Base-by-base conservation (phyloP, 2,329 filamentous ascomycete species). In the Metarhizium anisopliae region DNA sequence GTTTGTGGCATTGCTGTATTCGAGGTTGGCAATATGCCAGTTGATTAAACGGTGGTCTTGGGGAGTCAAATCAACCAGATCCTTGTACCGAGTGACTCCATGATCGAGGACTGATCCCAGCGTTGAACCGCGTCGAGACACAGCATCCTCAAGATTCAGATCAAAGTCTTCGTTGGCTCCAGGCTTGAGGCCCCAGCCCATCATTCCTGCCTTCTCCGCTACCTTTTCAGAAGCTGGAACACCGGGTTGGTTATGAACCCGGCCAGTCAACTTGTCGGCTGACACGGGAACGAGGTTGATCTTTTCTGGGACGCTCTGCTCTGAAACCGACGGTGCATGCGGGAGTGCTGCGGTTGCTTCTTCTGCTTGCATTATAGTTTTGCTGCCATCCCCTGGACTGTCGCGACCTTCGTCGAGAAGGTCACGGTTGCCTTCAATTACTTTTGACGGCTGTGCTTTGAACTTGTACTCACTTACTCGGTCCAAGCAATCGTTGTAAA, bases 21-120 rank as follows among this genome's bases (percentile, higher is more conserved):
- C 94, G 14, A 99, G 79, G 67, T 99, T 99, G 61, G 95, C 95
- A 69, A 96, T 88, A 70, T 99, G 95, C 94, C 94, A 99, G 66
- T 96, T 99, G 65, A 97, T 80, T 16, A 99, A 77, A 50, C 94
- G 84, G 70, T 95, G 86, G 65, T 99, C 94, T 66, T 90, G 89
- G 1, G 92, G 82, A 14, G 85, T 89, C 53, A 99, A 74, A 57
- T 95, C 86, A 32, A 97, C 80, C 51, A 99, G 81, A 36, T 81
- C 78, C 64, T 89, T 86, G 68, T 96, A 99, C 68, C 97, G 92
- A 18, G 80, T 80, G 58, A 99, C 85, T n/a, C 91, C 90, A 61
- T 91, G 85, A 65, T 99, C 90, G 75, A 97, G 88, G 2, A 95
- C 88, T n/a, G 87, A 87, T 1, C 94, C 94, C 11, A 99, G 76